Percentiles rank a stretch among this genome's conserved stretches.
These are phyloP conservation scores for Willaertia magna DNA, from an alignment of 208 protist genomes.

Conservation along the genomic window DNA sequence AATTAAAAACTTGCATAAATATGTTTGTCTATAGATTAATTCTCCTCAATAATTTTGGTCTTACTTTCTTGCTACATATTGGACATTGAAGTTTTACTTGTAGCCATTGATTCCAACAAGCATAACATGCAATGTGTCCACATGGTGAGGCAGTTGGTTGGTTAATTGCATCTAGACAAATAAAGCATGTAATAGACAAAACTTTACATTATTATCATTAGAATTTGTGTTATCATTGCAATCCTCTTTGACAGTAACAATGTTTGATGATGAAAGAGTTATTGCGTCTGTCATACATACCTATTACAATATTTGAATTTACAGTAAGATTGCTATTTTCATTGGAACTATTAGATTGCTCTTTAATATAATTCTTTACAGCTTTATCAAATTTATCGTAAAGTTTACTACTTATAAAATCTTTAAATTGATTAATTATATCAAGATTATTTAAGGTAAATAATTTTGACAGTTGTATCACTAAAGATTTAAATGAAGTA, in stretches of 20 bases:
- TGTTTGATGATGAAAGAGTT: neutral
- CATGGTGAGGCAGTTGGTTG: neutral
- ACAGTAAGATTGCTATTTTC: neutral
- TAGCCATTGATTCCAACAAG: constrained; percentile 15
- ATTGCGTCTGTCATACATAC: neutral
- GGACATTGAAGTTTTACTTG: constrained; percentile 4
- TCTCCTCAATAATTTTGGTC: neutral
- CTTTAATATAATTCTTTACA: neutral
- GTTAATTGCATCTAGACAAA: neutral
- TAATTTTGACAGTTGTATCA: neutral
- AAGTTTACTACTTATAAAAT: neutral
- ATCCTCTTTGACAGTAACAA: too few species aligned
- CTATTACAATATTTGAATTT: neutral
- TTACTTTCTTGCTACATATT: neutral
- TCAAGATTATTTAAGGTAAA: neutral
- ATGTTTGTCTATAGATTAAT: too few species aligned
- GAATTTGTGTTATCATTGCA: too few species aligned
- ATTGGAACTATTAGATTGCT: neutral
- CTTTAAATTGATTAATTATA: neutral
- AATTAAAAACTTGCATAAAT: too few species aligned
- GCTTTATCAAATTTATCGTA: neutral
- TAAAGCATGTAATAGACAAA: neutral
- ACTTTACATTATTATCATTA: too few species aligned
- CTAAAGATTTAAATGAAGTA: neutral
- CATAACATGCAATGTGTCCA: neutral